A percentile compares a stretch with the other conserved stretches of the same genome.
Conservation (phyloP, 2,329 filamentous ascomycete genomes). For the Zasmidium angulare region DNA sequence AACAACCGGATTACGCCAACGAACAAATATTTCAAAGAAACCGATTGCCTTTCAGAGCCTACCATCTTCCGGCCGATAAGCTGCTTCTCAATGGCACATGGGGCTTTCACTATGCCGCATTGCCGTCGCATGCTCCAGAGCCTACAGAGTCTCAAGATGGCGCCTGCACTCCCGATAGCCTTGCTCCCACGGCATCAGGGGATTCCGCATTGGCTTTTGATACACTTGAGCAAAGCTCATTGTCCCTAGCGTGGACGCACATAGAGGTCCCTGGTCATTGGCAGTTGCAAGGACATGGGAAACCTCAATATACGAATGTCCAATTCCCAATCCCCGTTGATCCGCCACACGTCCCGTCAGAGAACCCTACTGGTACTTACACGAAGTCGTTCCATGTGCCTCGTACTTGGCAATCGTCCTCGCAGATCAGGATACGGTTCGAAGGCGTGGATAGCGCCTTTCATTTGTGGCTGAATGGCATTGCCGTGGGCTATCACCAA, state of each 20-base stretch:
- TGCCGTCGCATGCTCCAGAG: constrained; percentile 14
- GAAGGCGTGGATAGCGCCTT: constrained; percentile 72
- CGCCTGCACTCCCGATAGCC: constrained; percentile 2
- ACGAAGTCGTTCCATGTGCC: constrained; percentile 57
- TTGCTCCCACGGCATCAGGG: neutral
- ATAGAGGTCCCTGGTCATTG: constrained; percentile 60
- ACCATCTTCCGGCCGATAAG: constrained; percentile 12
- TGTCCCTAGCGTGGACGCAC: constrained; percentile 47
- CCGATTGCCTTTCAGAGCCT: constrained; percentile 15
- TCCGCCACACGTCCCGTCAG: constrained; percentile 61
- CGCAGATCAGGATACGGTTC: constrained; percentile 66
- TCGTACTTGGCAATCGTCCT: constrained; percentile 36
- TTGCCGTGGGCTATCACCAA: constrained; percentile 65
- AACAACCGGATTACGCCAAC: constrained; percentile 14
- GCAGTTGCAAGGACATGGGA: constrained; percentile 68
- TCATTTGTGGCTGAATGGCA: constrained; percentile 67
- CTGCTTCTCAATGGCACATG: constrained; percentile 17
- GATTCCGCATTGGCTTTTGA: neutral
- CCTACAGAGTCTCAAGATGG: neutral
- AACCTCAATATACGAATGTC: constrained; percentile 69
- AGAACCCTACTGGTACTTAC: constrained; percentile 67
- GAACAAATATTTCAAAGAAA: constrained; percentile 18
- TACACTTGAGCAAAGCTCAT: neutral
- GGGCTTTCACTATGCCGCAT: constrained; percentile 18
- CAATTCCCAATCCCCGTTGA: constrained; percentile 59